Evolutionary conservation across 2,329 filamentous ascomycete species (phyloP).

Genomic region (Fusarium buxicola): DNA sequence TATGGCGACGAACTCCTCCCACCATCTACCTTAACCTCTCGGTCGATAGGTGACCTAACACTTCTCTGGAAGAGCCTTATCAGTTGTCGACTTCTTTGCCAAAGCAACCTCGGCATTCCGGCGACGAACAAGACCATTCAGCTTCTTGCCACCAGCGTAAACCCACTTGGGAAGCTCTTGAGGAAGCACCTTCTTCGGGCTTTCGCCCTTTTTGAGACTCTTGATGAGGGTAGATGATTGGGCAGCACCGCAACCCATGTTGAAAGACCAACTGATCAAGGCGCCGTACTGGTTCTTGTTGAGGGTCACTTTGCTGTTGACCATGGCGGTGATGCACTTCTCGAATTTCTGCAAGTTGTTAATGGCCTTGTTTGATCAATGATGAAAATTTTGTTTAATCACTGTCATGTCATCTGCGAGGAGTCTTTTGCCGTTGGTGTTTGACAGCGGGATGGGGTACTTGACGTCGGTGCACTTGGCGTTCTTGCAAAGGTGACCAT

Average conservation of each 20-base stretch:
- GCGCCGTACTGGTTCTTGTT: slow-evolving; percentile 65
- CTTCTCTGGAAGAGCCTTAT: slow-evolving; percentile 24
- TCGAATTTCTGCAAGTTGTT: slow-evolving; percentile 9
- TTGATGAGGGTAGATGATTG: slow-evolving; percentile 52
- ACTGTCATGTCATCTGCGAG: slow-evolving; percentile 45
- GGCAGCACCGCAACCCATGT: slow-evolving; percentile 59
- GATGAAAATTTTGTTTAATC: not conserved
- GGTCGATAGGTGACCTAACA: not conserved
- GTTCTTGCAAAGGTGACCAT: slow-evolving; percentile 61
- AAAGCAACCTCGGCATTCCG: slow-evolving; percentile 59
- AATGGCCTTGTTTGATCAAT: not conserved
- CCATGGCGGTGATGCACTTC: slow-evolving; percentile 11
- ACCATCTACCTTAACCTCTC: too few relatives aligned
- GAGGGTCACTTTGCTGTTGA: slow-evolving; percentile 26
- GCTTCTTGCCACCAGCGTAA: slow-evolving; percentile 53
- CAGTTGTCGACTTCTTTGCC: slow-evolving; percentile 23
- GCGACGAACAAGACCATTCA: slow-evolving; percentile 56
- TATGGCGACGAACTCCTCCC: too few relatives aligned
- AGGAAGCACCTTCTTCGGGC: slow-evolving; percentile 52
- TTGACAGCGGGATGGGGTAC: slow-evolving; percentile 59
- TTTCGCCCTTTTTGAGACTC: slow-evolving; percentile 34
- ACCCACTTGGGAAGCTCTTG: slow-evolving; percentile 63
- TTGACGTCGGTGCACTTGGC: slow-evolving; percentile 57
- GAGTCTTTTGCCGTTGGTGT: slow-evolving; percentile 54
- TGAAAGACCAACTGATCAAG: slow-evolving; percentile 64